These are phyloP conservation scores for Calonectria naviculata DNA, from an alignment of 2,329 filamentous ascomycete genomes.

Conservation along the genomic window DNA sequence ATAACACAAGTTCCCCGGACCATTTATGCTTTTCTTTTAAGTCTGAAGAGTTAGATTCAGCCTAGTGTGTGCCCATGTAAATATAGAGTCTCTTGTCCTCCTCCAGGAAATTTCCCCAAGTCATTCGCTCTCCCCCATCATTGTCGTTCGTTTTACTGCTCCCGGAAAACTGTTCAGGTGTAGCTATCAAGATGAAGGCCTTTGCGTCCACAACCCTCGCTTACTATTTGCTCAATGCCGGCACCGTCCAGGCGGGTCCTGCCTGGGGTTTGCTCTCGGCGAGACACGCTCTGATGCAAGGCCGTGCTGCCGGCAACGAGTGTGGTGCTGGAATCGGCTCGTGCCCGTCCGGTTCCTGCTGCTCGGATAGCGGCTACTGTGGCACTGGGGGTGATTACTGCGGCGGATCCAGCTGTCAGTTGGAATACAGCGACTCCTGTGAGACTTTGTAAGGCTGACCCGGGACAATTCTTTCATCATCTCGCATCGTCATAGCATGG, in stretches of 20 bases:
- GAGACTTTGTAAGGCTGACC: constrained; percentile 52
- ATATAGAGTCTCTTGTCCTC: constrained; percentile 32
- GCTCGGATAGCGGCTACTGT: constrained; percentile 51
- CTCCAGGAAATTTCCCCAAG: constrained; percentile 17
- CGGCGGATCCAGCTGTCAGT: constrained; percentile 50
- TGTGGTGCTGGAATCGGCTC: constrained; percentile 50
- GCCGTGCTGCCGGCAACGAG: constrained; percentile 33
- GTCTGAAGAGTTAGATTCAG: constrained; percentile 20
- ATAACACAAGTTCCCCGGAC: constrained; percentile 9
- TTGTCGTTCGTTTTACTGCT: constrained; percentile 28
- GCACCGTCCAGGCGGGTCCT: constrained; percentile 33
- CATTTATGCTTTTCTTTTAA: constrained; percentile 9
- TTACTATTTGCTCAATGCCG: constrained; percentile 30
- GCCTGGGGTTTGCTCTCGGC: constrained; percentile 25
- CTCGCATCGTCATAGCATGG: not conserved
- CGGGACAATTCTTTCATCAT: constrained; percentile 2
- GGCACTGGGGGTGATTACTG: constrained; percentile 49
- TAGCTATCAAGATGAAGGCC: constrained; percentile 31
- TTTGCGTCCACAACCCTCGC: constrained; percentile 22
- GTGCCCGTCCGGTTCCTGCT: constrained; percentile 47
- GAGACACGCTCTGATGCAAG: constrained; percentile 28
- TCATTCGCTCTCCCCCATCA: constrained; percentile 13
- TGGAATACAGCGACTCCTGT: constrained; percentile 53
- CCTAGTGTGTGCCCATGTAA: constrained; percentile 30
- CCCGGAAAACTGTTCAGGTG: not conserved